Evolutionary conservation across 2,329 filamentous ascomycete genomes (phyloP).

Genomic region (Aureobasidium zeae): DNA sequence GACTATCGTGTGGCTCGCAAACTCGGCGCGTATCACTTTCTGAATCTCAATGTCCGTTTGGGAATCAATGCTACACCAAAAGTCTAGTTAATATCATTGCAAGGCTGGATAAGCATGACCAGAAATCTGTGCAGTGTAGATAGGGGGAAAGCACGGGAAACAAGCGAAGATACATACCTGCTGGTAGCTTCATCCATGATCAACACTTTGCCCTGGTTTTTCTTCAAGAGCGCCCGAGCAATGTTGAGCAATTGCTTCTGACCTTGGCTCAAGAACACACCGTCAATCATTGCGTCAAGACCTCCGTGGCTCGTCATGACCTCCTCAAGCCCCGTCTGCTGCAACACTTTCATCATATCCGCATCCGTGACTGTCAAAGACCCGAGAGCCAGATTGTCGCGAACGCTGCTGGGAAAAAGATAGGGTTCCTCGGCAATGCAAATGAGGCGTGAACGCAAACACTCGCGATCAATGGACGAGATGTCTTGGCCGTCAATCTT

Average conservation of each 20-base stretch:
- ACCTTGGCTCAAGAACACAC: constrained; percentile 35
- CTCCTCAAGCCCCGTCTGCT: constrained; percentile 35
- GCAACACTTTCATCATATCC: constrained; percentile 34
- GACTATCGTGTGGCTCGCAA: constrained; percentile 50
- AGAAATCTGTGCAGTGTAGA: background rate
- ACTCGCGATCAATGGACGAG: constrained; percentile 33
- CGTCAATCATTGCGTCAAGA: constrained; percentile 30
- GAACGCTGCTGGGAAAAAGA: constrained; percentile 39
- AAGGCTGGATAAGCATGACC: too few species aligned
- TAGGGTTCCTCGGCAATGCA: constrained; percentile 45
- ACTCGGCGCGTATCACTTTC: constrained; percentile 27
- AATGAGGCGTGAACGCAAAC: constrained; percentile 36
- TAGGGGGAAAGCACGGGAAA: background rate
- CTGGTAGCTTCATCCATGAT: constrained; percentile 28
- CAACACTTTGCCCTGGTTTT: constrained; percentile 30
- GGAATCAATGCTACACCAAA: background rate
- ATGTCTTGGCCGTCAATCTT: constrained; percentile 42
- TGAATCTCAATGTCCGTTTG: constrained; percentile 5
- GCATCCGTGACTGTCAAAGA: constrained; percentile 28
- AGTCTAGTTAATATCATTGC: background rate
- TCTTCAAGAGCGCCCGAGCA: constrained; percentile 37
- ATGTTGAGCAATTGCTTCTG: constrained; percentile 44
- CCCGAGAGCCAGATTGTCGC: constrained; percentile 41
- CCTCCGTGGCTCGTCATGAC: constrained; percentile 26
- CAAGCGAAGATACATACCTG: background rate